A percentile compares a stretch with the other conserved stretches of the same genome.
Conservation (phyloP, 1,284 basidiomycete genomes). For the Laetiporus sulphureus region DNA sequence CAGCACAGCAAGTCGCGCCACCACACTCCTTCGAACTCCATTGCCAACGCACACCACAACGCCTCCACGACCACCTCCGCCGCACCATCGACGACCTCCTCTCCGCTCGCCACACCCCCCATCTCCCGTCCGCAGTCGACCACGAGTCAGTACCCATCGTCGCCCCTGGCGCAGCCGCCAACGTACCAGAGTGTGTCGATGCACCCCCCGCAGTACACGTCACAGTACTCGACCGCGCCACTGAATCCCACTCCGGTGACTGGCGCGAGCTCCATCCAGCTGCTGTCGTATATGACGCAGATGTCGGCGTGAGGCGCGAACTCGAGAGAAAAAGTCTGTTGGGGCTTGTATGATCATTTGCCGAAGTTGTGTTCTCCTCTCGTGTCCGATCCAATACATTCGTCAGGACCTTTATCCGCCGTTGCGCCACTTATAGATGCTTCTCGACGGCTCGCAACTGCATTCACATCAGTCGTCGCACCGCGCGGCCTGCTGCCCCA, state of each 20-base stretch:
- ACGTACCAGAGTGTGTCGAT: constrained; percentile 39
- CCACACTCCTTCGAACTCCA: constrained; percentile 17
- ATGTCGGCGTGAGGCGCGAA: constrained; percentile 7
- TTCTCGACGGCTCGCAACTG: not conserved
- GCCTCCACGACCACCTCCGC: constrained; percentile 9
- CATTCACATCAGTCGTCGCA: not conserved
- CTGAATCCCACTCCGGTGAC: constrained; percentile 5
- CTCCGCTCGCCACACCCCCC: constrained; percentile 17
- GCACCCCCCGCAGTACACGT: constrained; percentile 38
- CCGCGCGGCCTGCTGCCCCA: too few species aligned
- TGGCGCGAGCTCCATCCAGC: not conserved
- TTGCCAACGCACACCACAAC: too few species aligned
- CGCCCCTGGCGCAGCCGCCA: constrained; percentile 19
- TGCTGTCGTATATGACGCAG: constrained; percentile 10
- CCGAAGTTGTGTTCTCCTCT: too few species aligned
- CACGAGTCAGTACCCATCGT: constrained; percentile 1
- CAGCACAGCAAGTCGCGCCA: constrained; percentile 25
- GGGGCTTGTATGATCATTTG: too few species aligned
- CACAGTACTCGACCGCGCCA: not conserved
- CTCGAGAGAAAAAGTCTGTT: not conserved
- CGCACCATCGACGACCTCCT: constrained; percentile 14
- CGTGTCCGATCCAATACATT: too few species aligned
- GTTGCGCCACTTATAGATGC: not conserved
- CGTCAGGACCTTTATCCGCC: not conserved
- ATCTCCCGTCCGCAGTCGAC: constrained; percentile 14